Percentiles rank a stretch among this genome's conserved stretches.
phyloP scores from a whole-genome alignment of 2,329 filamentous ascomycete genomes.

The Cytospora piceicola region DNA sequence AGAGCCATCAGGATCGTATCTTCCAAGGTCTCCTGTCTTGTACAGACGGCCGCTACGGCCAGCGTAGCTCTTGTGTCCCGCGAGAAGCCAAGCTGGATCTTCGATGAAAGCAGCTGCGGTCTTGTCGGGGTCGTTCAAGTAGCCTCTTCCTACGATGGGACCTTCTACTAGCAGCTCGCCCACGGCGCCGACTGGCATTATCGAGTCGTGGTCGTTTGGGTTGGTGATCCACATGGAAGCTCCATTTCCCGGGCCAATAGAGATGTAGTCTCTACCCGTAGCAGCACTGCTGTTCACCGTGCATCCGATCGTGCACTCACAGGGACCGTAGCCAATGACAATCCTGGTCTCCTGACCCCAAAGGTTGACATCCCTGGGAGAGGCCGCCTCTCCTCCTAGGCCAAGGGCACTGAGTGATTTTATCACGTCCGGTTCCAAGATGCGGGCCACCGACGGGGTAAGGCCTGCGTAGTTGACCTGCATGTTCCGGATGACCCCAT shows the following conservation, averaged over 20 bases:
- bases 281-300: constrained; percentile 36
- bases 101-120: constrained; percentile 41
- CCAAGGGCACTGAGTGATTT: constrained; percentile 52
- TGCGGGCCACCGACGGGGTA: constrained; percentile 55
- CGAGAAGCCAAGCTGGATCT: constrained; percentile 33
- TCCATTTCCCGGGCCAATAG: constrained; percentile 36
- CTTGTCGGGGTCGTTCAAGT: constrained; percentile 46
- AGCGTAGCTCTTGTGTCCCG: constrained; percentile 41
- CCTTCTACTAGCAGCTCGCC: constrained; percentile 47
- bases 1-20: constrained; percentile 46
- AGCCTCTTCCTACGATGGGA: constrained; percentile 54
- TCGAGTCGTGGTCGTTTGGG: constrained; percentile 34
- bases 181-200: constrained; percentile 39
- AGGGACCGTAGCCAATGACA: constrained; percentile 58
- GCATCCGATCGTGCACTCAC: constrained; percentile 54
- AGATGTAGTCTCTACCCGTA: constrained; percentile 34
- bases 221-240: constrained; percentile 37
- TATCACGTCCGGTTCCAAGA: constrained; percentile 52
- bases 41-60: constrained; percentile 47
- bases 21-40: constrained; percentile 54
- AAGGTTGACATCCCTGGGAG: constrained; percentile 50
- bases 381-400: constrained; percentile 58
- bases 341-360: constrained; percentile 53
- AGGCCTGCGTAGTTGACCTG: constrained; percentile 54
- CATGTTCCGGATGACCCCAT: constrained; percentile 33